A percentile compares a stretch with the other conserved stretches of the same genome.
phyloP scores from a whole-genome alignment of 2,329 filamentous ascomycete genomes.

The Fusarium protoensiforme region DNA sequence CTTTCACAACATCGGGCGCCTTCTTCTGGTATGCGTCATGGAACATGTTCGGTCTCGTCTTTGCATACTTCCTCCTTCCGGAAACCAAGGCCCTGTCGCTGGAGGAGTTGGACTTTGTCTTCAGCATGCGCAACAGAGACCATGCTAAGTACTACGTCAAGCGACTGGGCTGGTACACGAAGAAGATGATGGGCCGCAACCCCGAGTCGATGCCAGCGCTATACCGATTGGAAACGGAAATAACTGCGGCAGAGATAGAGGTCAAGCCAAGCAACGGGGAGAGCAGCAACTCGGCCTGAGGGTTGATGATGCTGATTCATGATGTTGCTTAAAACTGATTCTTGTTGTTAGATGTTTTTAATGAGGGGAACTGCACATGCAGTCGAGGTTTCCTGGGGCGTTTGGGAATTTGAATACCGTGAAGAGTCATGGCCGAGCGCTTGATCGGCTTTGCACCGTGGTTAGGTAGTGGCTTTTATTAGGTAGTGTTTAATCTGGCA shows the following conservation, averaged over 20 bases:
- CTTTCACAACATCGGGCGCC: conserved; percentile 43
- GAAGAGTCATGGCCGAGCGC: not conserved
- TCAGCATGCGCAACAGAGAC: conserved; percentile 54
- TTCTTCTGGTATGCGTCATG: conserved; percentile 60
- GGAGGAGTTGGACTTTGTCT: conserved; percentile 62
- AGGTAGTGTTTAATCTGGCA: not conserved
- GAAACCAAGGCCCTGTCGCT: conserved; percentile 63
- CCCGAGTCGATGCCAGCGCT: conserved; percentile 24
- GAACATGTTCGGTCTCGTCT: conserved; percentile 57
- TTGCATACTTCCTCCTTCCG: conserved; percentile 62
- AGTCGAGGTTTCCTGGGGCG: not conserved
- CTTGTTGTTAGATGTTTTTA: not conserved
- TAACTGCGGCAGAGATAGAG: conserved; percentile 48
- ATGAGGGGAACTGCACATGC: not conserved
- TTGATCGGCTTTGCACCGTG: not conserved
- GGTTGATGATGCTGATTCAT: not conserved
- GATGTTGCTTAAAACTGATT: not conserved
- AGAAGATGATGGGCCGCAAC: conserved; percentile 4
- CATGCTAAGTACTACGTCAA: conserved; percentile 53
- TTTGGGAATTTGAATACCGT: not conserved
- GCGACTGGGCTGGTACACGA: conserved; percentile 22
- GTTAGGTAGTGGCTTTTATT: not conserved
- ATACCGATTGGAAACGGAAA: conserved; percentile 27
- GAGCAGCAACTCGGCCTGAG: not conserved
- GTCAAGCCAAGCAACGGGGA: conserved; percentile 55